Conservation (phyloP, 306 rosid species). For the Pterocarpus santalinus region DNA sequence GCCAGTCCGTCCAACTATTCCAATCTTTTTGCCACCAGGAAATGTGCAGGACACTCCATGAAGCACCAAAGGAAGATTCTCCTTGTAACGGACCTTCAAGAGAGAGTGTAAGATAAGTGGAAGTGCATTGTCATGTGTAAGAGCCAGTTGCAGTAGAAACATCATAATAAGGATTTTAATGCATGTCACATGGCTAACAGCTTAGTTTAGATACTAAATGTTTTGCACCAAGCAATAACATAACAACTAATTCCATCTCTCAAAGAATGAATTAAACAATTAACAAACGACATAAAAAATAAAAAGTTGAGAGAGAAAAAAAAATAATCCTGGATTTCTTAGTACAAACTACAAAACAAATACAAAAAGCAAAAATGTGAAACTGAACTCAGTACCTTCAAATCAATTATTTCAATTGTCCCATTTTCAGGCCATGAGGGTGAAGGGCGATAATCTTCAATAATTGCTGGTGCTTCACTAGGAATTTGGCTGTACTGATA, state of each 20-base stretch:
- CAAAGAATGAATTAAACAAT: background rate
- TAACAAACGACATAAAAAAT: background rate
- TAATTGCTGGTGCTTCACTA: conserved; percentile 79
- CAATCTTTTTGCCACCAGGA: conserved; percentile 95
- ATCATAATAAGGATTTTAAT: background rate
- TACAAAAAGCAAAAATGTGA: conserved; percentile 18
- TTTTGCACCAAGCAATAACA: conserved; percentile 1
- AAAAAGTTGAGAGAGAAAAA: too few relatives aligned
- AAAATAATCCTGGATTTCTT: too few relatives aligned
- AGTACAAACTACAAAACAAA: background rate
- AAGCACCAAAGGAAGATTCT: conserved; percentile 93
- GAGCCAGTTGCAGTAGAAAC: conserved; percentile 27
- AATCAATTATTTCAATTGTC: conserved; percentile 70
- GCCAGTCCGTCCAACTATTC: conserved; percentile 98
- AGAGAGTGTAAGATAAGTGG: conserved; percentile 16
- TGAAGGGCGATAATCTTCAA: conserved; percentile 89
- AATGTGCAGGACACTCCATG: conserved; percentile 84
- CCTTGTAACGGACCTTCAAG: conserved; percentile 94
- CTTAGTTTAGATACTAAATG: conserved; percentile 18
- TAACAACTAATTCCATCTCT: conserved; percentile 2
- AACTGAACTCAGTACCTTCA: conserved; percentile 66
- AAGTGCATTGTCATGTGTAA: background rate
- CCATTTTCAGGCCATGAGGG: conserved; percentile 90
- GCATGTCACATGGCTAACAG: conserved; percentile 7
- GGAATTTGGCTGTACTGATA: conserved; percentile 98